Percentiles rank a stretch among this genome's conserved stretches.
Conservation (phyloP, 352 stramenopile species). For the Pythium brachiatum region DNA sequence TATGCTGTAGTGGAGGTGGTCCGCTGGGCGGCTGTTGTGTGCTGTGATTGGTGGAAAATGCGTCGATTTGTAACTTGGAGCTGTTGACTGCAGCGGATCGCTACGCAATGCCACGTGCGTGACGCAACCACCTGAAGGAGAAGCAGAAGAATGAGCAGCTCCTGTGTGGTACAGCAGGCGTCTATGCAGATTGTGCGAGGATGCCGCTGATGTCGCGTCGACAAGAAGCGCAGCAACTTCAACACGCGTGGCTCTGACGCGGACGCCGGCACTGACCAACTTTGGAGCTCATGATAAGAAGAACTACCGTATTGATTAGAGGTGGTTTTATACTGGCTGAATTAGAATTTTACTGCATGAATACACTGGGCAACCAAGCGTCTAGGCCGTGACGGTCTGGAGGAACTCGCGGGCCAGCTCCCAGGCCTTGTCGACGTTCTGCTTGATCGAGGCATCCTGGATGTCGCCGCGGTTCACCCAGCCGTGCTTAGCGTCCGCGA, state of each 20-base stretch:
- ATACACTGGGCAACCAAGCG: too few relatives aligned
- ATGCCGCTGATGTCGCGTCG: neutral
- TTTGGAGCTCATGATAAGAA: too few relatives aligned
- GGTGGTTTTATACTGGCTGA: neutral
- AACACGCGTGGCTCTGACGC: neutral
- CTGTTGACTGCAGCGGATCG: neutral
- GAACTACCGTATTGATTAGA: too few relatives aligned
- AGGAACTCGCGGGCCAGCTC: slow-evolving; percentile 15
- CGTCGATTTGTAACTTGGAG: neutral
- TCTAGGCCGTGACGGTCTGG: slow-evolving; percentile 11
- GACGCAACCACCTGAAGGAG: too few relatives aligned
- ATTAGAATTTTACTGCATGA: too few relatives aligned
- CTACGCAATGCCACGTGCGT: neutral
- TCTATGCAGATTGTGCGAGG: too few relatives aligned
- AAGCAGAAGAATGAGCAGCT: too few relatives aligned
- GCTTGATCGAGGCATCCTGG: slow-evolving; percentile 32
- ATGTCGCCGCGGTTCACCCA: slow-evolving; percentile 63
- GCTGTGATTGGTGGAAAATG: slow-evolving; percentile 3
- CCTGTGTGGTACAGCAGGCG: too few relatives aligned
- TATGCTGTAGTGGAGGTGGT: neutral
- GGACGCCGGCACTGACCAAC: neutral
- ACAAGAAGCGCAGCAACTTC: neutral
- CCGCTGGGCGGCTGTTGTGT: neutral
- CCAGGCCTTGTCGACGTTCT: slow-evolving; percentile 42
- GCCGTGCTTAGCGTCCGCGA: slow-evolving; percentile 43